phyloP scores from a whole-genome alignment of 352 stramenopile species.

The Globisporangium heterothallicum region DNA sequence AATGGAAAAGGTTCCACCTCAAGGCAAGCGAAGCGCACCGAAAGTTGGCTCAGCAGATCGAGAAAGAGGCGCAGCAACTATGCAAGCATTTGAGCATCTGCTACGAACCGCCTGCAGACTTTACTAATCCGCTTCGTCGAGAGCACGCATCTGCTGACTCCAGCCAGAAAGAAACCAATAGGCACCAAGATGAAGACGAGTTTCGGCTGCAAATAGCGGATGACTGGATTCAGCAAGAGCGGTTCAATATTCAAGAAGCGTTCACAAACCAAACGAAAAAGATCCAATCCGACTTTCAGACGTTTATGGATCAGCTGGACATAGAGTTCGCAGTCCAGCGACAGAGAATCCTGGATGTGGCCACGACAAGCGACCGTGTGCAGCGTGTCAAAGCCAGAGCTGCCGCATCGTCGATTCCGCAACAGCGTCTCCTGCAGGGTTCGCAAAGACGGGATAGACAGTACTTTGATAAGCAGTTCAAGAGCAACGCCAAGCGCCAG shows the following conservation, averaged over 20 bases:
- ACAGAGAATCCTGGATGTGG: conserved; percentile 21
- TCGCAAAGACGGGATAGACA: background rate
- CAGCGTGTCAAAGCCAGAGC: too few species aligned
- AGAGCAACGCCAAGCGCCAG: conserved; percentile 24
- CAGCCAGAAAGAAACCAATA: background rate
- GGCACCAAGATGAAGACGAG: conserved; percentile 9
- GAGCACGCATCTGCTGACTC: background rate
- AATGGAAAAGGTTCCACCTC: conserved; percentile 48
- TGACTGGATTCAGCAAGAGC: conserved; percentile 57
- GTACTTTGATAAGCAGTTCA: conserved; percentile 23
- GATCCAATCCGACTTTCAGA: conserved; percentile 40
- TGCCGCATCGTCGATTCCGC: too few species aligned
- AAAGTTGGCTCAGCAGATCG: conserved; percentile 21
- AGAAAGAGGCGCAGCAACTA: conserved; percentile 26
- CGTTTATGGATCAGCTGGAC: conserved; percentile 41
- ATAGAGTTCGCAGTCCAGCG: conserved; percentile 25
- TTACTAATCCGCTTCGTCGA: background rate
- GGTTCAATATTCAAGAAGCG: conserved; percentile 65
- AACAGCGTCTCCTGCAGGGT: too few species aligned
- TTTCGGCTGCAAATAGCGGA: conserved; percentile 23
- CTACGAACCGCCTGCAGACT: background rate
- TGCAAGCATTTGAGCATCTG: conserved; percentile 7
- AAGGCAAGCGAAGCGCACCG: conserved; percentile 18
- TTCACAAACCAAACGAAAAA: conserved; percentile 59
- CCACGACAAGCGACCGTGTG: background rate